Conservation (phyloP, 345 rosid species). For the Lenwebbia sp. region DNA sequence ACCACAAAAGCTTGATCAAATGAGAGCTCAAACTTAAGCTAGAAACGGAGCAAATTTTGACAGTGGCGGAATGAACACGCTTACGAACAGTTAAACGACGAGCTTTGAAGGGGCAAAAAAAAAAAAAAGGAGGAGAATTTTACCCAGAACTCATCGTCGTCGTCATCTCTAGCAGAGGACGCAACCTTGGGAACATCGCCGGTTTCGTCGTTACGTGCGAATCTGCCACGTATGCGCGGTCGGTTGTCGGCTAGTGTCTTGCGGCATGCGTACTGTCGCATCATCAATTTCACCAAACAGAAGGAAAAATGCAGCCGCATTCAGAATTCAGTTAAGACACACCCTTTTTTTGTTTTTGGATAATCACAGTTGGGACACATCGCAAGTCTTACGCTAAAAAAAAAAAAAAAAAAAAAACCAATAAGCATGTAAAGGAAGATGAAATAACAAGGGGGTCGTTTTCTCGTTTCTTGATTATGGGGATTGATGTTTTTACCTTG, state of each 20-base stretch:
- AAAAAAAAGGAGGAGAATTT: neutral
- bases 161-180: conserved; percentile 45
- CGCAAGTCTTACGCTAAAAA: neutral
- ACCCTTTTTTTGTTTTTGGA: neutral
- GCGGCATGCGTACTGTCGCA: conserved; percentile 65
- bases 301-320: neutral
- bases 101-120: neutral
- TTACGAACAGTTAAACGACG: neutral
- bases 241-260: conserved; percentile 95
- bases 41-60: neutral
- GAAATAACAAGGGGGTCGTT: neutral
- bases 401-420: neutral
- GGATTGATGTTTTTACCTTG: conserved; percentile 37
- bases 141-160: conserved; percentile 71
- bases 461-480: neutral
- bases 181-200: conserved; percentile 47
- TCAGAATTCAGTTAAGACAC: neutral
- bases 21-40: neutral
- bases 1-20: neutral
- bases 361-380: neutral
- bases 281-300: neutral
- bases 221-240: conserved; percentile 91
- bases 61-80: neutral
- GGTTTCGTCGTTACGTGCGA: conserved; percentile 83
- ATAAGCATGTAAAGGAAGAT: neutral